Base-by-base conservation (phyloP, 1,139 yeast species). In the Hansenula sp. region DNA sequence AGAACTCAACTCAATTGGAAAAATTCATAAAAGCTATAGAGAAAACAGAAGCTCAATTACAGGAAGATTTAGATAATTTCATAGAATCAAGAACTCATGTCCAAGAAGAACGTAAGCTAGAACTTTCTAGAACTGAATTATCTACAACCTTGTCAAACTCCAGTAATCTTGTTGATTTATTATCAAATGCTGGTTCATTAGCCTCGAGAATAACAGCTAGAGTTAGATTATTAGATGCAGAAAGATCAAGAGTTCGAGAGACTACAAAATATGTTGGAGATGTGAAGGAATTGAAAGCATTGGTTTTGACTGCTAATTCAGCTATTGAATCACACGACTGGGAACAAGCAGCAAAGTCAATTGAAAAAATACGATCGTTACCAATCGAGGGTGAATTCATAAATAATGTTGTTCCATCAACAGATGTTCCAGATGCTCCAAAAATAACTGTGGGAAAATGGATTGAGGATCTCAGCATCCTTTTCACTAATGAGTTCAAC, bases 341-440 rank as follows among this genome's bases (percentile, higher is more conserved):
- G 89, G 79, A 76, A 46, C 59, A 74, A 41, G 93, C 95, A 0
- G 90, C 96, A 1, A 67, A 68, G 43, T 77, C 87, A 38, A 80
- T 89, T 11, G 59, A 71, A 18, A 70, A 74, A 25, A 80, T 81
- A 10, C 67, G 77, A 19, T 57, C 68, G 25, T 65, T 87, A 29
- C 88, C 95, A 0, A 60, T 86, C 19, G 69, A 63, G 12, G 91
- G 96, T n/a, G 70, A 76, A 45, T 90, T 84, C 63, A 93, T 96
- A 2, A 76, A 82, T 41, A 80, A 76, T 39, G 88, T 87, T 57
- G 93, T 93, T n/a, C 99, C 99, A 0, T 81, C 96, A 0, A 73
- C 87, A 9, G 95, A 88, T 43, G 74, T 90, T n/a, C 96, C 97
- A 0, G 96, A 88, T 45, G 68, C 76, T 42, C 98, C 99, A 0